Percentiles rank a stretch among this genome's conserved stretches.
Conservation (phyloP, 2,329 filamentous ascomycete genomes). For the Apiospora hydei region DNA sequence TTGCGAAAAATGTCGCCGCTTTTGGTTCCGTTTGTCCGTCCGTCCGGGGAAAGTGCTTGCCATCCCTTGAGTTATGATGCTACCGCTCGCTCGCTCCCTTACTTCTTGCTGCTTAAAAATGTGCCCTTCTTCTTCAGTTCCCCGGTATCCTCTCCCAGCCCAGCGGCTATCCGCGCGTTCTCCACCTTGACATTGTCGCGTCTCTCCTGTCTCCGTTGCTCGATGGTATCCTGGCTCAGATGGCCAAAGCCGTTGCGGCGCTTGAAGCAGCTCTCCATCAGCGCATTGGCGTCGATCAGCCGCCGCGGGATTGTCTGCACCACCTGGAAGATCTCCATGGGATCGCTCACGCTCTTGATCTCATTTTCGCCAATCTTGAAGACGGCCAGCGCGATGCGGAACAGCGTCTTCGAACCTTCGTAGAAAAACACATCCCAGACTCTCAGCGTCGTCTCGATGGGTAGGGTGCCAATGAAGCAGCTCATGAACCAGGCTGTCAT, state of each 20-base stretch:
- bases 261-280: conserved; percentile 85
- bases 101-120: conserved; percentile 45
- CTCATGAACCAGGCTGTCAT: conserved; percentile 99
- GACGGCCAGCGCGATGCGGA: conserved; percentile 87
- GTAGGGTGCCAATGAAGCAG: conserved; percentile 90
- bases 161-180: conserved; percentile 45
- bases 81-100: neutral
- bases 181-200: conserved; percentile 59
- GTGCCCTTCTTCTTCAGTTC: conserved; percentile 51
- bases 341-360: conserved; percentile 80
- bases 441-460: conserved; percentile 88
- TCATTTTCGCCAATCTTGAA: conserved; percentile 88
- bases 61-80: neutral
- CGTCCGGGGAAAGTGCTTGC: neutral
- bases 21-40: neutral
- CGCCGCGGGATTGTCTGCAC: conserved; percentile 86
- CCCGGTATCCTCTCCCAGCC: conserved; percentile 31
- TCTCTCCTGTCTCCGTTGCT: conserved; percentile 75
- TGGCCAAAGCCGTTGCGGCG: conserved; percentile 82
- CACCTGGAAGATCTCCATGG: conserved; percentile 95
- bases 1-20: neutral
- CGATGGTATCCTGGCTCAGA: conserved; percentile 82
- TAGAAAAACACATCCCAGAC: conserved; percentile 98
- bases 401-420: conserved; percentile 92
- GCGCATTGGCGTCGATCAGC: conserved; percentile 79